A percentile compares a stretch with the other conserved stretches of the same genome.
Evolutionary conservation across 2,329 filamentous ascomycete genomes (phyloP).

Genomic region (Knoxdaviesia capensis): DNA sequence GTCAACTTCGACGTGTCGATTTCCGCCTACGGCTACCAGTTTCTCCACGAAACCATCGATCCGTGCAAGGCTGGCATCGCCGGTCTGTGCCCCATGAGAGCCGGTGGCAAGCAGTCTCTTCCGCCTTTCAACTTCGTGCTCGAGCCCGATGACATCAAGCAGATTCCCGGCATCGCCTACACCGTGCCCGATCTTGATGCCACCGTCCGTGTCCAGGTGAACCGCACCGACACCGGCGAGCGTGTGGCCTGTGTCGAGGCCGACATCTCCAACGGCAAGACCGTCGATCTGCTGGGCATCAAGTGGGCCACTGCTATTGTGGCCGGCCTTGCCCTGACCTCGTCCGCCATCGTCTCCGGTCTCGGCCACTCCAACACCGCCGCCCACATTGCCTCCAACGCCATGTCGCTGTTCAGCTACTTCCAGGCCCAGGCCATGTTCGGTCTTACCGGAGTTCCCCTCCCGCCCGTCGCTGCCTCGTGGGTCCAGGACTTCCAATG

Average conservation of each 20-base stretch:
- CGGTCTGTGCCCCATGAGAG: constrained; percentile 73
- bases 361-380: constrained; percentile 86
- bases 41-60: constrained; percentile 46
- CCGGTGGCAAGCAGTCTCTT: constrained; percentile 60
- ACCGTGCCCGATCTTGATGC: constrained; percentile 82
- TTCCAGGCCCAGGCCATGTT: constrained; percentile 90
- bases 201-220: constrained; percentile 64
- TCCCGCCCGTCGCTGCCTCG: constrained; percentile 73
- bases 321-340: constrained; percentile 61
- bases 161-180: constrained; percentile 71
- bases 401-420: constrained; percentile 81
- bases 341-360: constrained; percentile 75
- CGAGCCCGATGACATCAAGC: constrained; percentile 29
- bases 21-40: constrained; percentile 63
- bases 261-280: constrained; percentile 75
- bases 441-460: constrained; percentile 59
- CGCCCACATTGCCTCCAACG: constrained; percentile 83
- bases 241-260: constrained; percentile 76
- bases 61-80: constrained; percentile 52
- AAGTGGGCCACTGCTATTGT: constrained; percentile 82
- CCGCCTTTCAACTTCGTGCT: constrained; percentile 45
- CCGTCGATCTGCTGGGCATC: constrained; percentile 71
- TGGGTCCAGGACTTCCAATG: constrained; percentile 98
- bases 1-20: constrained; percentile 60
- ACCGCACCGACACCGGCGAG: constrained; percentile 36